Base-by-base conservation (phyloP, 805 yeast genomes). In the Millerozyma miso region DNA sequence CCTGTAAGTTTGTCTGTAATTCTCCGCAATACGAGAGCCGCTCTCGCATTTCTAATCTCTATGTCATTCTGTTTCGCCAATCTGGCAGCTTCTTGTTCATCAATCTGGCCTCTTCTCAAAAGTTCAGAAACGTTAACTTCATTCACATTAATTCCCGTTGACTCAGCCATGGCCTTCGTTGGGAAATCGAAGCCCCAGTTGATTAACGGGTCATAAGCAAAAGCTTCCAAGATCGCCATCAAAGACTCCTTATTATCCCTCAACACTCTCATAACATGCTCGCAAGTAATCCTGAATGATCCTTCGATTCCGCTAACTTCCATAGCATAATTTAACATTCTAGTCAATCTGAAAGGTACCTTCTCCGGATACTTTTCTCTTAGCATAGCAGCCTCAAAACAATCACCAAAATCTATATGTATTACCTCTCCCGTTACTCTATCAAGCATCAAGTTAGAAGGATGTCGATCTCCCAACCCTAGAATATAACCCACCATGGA, bases 251-350 rank as follows among this genome's bases (percentile, higher is more conserved):
- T 88, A 63, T 93, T 93, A 50, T 85, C 95, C 50, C 99, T 75
- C 41, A 93, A 69, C 1, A 95, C 95, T 48, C 95, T 76, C 97
- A 95, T 91, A 3, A 93, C 99, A 63, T 91, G 90, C 58, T 93
- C 98, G 63, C 97, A 87, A 0, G 98, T 90, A 33, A 93, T 90
- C 54, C 98, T 77, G 76, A 88, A 93, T 31, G 96, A 87, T 3
- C 99, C 99, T 64, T 93, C 98, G 48, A 93, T 89, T 5, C 99
- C 99, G 65, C 96, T 86, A 2, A 93, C 98, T 62, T 95, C 99
- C 97, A 93, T 91, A 0, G 98, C 99, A 62, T 89, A 89, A 17
- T 95, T 89, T 50, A 95, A 73, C 99, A 93, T 93, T 63, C 99
- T 74, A 0, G 99, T 93, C 45, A 93, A 74, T 62, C 99, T 77